Base-by-base conservation (phyloP, 495 filamentous ascomycete genomes). In the Penicillium fimorum region DNA sequence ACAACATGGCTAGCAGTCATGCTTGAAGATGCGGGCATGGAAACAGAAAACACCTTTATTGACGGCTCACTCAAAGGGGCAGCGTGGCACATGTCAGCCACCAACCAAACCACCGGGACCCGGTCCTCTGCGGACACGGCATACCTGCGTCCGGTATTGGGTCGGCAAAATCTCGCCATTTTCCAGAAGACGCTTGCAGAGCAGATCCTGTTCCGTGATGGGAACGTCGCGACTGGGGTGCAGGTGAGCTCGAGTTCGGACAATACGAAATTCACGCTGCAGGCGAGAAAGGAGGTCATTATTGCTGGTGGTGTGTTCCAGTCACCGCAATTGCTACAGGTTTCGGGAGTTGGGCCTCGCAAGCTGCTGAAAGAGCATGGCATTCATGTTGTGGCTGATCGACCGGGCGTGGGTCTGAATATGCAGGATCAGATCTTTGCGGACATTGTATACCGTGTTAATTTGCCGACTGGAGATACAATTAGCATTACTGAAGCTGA, bases 371-470 rank as follows among this genome's bases (percentile, higher is more conserved):
- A 72, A 17, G 8, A 68, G 32, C 56, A 68, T 24, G 59, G 61
- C 4, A 79, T 83, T 20, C 64, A 62, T 3, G 63, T 79, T 12
- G 33, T 82, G n/a, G 63, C 64, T 2, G 60, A 80, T 53, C 60
- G 58, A 8, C 70, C 76, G 0, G 76, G 81, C 40, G 80, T 82
- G 8, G 80, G 80, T 7, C 75, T 81, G 62, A 72, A 73, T 33
- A 64, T 81, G 73, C 60, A 64, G 57, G 75, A 79, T 47, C 77
- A 81, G 33, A 40, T 71, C 27, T 64, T 70, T 51, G 69, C 68
- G 24, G 67, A 63, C 7, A 47, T 56, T 4, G 52, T 53, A 1
- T 64, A 62, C 22, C 29, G 45, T 2, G 59, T 68, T 15, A 55
- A 73, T 43, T 7, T 43, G 0, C 41, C 41, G 1, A 43, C 41